Evolutionary conservation across 768 basidiomycete species (phyloP).

Genomic region (Serendipita vermifera): DNA sequence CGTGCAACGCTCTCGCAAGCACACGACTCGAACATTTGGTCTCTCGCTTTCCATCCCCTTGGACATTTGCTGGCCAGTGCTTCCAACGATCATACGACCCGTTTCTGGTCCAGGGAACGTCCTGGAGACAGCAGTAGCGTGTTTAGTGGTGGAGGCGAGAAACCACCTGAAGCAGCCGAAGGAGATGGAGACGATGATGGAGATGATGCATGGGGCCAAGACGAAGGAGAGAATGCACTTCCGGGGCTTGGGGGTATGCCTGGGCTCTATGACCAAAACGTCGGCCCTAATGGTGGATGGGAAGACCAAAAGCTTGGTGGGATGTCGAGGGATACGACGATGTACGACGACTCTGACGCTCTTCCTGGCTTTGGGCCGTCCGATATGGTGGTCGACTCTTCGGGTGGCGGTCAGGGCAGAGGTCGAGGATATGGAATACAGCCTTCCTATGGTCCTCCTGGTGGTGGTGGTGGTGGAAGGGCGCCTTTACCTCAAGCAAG

Average conservation of each 20-base stretch:
- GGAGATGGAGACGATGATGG: conserved; percentile 21
- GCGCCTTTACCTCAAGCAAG: no score
- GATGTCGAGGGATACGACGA: background rate
- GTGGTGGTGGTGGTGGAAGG: no score
- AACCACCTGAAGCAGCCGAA: conserved; percentile 59
- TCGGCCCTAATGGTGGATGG: background rate
- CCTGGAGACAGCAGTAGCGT: conserved; percentile 71
- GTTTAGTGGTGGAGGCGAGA: conserved; percentile 71
- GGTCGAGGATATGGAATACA: background rate
- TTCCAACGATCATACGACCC: conserved; percentile 96
- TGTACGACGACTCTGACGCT: conserved; percentile 4
- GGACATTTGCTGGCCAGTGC: conserved; percentile 89
- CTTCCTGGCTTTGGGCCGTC: background rate
- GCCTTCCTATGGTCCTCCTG: background rate
- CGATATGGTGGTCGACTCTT: background rate
- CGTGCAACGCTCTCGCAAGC: conserved; percentile 86
- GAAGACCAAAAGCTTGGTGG: background rate
- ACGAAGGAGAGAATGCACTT: conserved; percentile 58
- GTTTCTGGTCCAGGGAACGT: conserved; percentile 94
- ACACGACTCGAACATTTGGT: conserved; percentile 97
- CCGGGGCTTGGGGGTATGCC: conserved; percentile 44
- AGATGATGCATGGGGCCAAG: conserved; percentile 42
- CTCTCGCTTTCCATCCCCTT: conserved; percentile 86
- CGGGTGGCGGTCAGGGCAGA: no score
- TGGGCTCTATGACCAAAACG: background rate